phyloP scores from a whole-genome alignment of 805 yeast genomes.

The Wickerhamiella parazyma region DNA sequence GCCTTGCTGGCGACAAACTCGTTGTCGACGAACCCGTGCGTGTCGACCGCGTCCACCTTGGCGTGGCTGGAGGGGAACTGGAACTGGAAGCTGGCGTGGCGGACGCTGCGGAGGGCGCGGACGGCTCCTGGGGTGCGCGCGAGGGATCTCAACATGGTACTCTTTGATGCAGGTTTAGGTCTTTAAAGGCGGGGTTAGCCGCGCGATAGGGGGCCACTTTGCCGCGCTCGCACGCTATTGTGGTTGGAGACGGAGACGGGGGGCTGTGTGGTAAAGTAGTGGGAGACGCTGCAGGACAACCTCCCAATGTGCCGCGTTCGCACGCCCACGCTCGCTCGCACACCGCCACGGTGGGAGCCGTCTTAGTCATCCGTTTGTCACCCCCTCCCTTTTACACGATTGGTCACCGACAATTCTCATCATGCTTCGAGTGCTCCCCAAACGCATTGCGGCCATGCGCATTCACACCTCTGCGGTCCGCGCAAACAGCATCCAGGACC shows the following conservation, averaged over 20 bases:
- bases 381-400: neutral
- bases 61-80: slow-evolving; percentile 22
- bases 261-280: too few species aligned
- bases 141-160: neutral
- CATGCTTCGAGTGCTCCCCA: slow-evolving; percentile 12
- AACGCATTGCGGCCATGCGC: slow-evolving; percentile 13
- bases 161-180: too few species aligned
- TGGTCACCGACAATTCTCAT: neutral
- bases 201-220: too few species aligned
- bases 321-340: too few species aligned
- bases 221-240: too few species aligned
- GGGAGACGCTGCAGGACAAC: too few species aligned
- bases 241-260: too few species aligned
- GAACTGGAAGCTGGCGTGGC: slow-evolving; percentile 9
- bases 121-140: neutral
- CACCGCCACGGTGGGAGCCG: neutral
- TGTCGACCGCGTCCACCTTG: slow-evolving; percentile 24
- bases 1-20: slow-evolving; percentile 38
- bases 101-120: neutral
- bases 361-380: neutral
- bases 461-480: slow-evolving; percentile 22
- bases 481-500: slow-evolving; percentile 59
- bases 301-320: too few species aligned
- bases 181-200: too few species aligned
- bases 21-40: slow-evolving; percentile 32